phyloP scores from a whole-genome alignment of 2,329 filamentous ascomycete species.

The Elsinoe ampelina region DNA sequence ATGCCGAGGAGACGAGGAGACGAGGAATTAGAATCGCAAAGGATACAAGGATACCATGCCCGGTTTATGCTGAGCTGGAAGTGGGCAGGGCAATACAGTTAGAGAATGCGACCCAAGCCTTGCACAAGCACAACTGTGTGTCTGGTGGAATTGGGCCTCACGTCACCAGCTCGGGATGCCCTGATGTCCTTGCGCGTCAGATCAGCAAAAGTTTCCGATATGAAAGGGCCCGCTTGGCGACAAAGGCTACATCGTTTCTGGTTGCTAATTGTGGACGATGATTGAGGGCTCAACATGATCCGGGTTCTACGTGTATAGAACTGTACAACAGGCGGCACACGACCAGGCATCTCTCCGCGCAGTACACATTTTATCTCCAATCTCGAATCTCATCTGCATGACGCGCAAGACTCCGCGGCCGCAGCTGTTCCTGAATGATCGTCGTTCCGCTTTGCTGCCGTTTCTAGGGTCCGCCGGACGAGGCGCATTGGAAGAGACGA shows the following conservation, averaged over 20 bases:
- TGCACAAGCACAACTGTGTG: not conserved
- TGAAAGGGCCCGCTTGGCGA: not conserved
- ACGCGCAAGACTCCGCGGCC: not conserved
- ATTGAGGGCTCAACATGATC: not conserved
- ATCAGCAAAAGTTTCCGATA: not conserved
- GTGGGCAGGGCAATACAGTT: not conserved
- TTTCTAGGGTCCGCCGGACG: not conserved
- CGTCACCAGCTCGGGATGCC: slow-evolving; percentile 4
- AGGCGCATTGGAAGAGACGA: slow-evolving; percentile 6
- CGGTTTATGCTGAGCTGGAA: slow-evolving; percentile 1
- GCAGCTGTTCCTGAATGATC: slow-evolving; percentile 10
- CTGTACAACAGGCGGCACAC: not conserved
- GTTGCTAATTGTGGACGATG: slow-evolving; percentile 6
- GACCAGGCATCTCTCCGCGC: no score
- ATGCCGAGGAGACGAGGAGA: not conserved
- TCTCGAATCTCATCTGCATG: not conserved
- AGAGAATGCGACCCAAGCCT: not conserved
- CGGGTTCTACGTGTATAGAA: not conserved
- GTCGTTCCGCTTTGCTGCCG: not conserved
- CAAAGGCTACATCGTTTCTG: not conserved
- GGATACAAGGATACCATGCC: not conserved
- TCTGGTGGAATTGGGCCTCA: not conserved
- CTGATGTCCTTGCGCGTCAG: slow-evolving; percentile 5
- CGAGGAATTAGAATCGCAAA: not conserved
- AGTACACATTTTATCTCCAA: not conserved